Percentiles rank a stretch among this genome's conserved stretches.
These are phyloP conservation scores for Acanthamoeba lenticulata DNA, from an alignment of 208 protist species.

Conservation along the genomic window DNA sequence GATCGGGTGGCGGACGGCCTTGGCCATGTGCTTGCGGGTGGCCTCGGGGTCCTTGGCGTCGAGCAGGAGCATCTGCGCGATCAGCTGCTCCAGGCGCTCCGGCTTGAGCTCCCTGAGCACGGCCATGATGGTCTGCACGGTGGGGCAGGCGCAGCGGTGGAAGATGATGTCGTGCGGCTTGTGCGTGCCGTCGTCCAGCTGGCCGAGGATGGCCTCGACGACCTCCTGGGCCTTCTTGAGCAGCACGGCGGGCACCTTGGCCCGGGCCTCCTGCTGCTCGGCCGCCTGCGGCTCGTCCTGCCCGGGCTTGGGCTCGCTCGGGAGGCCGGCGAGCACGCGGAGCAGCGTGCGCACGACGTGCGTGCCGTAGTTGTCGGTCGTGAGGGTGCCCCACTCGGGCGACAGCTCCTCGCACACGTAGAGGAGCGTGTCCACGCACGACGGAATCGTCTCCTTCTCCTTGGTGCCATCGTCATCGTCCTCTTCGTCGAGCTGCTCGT, in stretches of 20 bases:
- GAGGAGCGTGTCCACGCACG: not conserved
- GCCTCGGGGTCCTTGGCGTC: not conserved
- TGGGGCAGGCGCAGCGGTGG: not conserved
- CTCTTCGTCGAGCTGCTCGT: not conserved
- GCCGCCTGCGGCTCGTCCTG: not conserved
- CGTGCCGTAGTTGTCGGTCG: not conserved
- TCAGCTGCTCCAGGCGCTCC: not conserved
- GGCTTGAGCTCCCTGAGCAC: not conserved
- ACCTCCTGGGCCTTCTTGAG: not conserved
- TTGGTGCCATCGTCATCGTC: not conserved
- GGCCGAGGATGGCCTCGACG: not conserved
- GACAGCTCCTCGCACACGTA: not conserved
- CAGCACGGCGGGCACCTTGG: not conserved
- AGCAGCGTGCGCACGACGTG: slow-evolving; percentile 32
- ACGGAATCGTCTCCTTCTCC: not conserved
- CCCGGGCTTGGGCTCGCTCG: not conserved
- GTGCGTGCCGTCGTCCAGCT: not conserved
- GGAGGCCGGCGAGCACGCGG: not conserved
- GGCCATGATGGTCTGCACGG: not conserved
- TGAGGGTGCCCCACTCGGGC: not conserved
- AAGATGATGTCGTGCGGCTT: not conserved
- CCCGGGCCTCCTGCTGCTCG: not conserved
- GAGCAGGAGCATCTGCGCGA: not conserved
- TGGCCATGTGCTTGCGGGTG: not conserved
- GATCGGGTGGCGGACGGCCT: not conserved